Conservation (phyloP, 2,329 filamentous ascomycete species). For the Colletotrichum aenigma region DNA sequence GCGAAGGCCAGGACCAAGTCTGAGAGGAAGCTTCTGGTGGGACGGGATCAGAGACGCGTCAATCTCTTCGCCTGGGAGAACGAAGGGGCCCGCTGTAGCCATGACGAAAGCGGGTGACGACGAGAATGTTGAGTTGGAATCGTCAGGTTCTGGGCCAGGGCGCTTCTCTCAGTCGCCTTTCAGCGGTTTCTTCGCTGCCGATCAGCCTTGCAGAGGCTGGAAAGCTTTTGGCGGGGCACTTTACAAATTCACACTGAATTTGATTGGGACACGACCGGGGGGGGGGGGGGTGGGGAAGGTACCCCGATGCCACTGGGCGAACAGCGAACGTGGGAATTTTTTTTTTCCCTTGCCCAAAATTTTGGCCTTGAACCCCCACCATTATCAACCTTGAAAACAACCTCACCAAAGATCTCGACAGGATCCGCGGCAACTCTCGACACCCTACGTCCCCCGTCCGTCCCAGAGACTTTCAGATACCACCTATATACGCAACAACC, state of each 20-base stretch:
- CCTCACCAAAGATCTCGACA: conserved; percentile 7
- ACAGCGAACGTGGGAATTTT: conserved; percentile 12
- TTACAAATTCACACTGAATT: not conserved
- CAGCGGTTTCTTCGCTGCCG: not conserved
- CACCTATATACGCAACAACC: not conserved
- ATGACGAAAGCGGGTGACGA: conserved; percentile 40
- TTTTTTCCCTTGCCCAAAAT: conserved; percentile 16
- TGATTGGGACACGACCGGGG: conserved; percentile 13
- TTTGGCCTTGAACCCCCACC: conserved; percentile 22
- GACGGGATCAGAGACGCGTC: conserved; percentile 70
- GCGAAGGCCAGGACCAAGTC: conserved; percentile 82
- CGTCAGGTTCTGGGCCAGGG: not conserved
- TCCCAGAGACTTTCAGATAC: not conserved
- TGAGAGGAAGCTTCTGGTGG: conserved; percentile 72
- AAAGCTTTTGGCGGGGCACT: conserved; percentile 25
- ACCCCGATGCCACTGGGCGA: not conserved
- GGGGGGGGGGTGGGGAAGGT: not conserved
- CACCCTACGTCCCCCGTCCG: not conserved
- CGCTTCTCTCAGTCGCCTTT: not conserved
- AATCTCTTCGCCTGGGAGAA: conserved; percentile 84
- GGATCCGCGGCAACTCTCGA: not conserved
- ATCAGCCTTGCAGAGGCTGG: conserved; percentile 19
- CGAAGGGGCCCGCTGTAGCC: conserved; percentile 62
- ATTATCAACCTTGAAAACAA: conserved; percentile 11
- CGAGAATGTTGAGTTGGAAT: conserved; percentile 1